Evolutionary conservation across 2,329 filamentous ascomycete species (phyloP), one percentile per base, ranked within the genome.

Genomic region (Leptodontidium sp.): DNA sequence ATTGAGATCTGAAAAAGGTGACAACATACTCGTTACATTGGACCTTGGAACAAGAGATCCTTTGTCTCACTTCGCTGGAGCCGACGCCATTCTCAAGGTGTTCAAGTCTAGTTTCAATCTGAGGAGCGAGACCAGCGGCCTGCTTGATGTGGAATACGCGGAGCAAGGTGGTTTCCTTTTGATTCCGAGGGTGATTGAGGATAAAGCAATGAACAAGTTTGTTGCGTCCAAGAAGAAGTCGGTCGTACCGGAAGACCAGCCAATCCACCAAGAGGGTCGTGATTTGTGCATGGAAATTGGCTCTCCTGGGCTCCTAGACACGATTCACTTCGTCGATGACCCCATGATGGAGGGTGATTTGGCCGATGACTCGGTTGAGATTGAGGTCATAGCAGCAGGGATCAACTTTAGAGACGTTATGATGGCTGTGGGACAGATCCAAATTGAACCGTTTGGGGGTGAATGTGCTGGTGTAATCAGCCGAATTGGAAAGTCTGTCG

Each of bases 351-450:
- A 17, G 14, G 8, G 21, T 5, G 17, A 57, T 14, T 29, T 72
- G 26, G 32, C 17, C 9, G n/a, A 47, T 14, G 50, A 62, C 3
- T 24, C 66, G 8, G 40, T 72, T 15, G 70, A 72, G 50, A 52
- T 70, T 15, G 47, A 68, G 15, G 66, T 68, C 64, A 78, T 79
- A 65, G 65, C 66, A n/a, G 9, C 11, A n/a, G 26, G 32, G 9
- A n/a, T 59, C 15, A 59, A 59, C 32, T 59, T 38, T n/a, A 59
- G 32, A 26, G 55, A 59, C 17, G 32, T 59, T 21, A 38, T 38
- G 29, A 21, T 59, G 17, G 61, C 61, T 24, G 38, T 64, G 61
- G 61, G 61, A 38, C 47, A 53, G 32, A 53, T 64, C 17, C 29
- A 35, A 12, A 24, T 4, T 15, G 32, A 24, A 2, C 11, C 38